phyloP scores from a whole-genome alignment of 1,284 basidiomycete genomes.

The Tilletia setariae region DNA sequence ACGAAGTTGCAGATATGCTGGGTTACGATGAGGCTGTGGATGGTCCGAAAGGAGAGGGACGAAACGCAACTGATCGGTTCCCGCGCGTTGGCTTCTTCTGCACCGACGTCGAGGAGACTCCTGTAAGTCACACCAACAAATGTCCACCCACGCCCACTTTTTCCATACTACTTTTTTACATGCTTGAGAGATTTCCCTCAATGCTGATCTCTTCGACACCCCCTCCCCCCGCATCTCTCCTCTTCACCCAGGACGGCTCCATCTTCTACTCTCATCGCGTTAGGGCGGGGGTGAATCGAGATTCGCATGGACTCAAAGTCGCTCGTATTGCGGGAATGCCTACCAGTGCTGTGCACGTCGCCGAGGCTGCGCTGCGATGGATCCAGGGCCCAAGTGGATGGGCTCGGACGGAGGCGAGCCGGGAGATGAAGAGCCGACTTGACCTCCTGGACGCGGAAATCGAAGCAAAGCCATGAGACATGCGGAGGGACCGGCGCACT shows the following conservation, averaged over 20 bases:
- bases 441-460: not conserved
- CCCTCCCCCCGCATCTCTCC: too few species aligned
- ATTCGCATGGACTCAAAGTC: conserved; percentile 89
- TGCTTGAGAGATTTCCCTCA: too few species aligned
- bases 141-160: too few species aligned
- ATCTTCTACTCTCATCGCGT: conserved; percentile 82
- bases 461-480: not conserved
- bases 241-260: conserved; percentile 8
- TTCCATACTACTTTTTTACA: too few species aligned
- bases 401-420: not conserved
- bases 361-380: conserved; percentile 53
- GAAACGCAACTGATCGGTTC: conserved; percentile 26
- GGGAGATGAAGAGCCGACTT: not conserved
- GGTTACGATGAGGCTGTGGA: conserved; percentile 22
- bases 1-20: conserved; percentile 79
- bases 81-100: conserved; percentile 72
- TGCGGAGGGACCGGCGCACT: too few species aligned
- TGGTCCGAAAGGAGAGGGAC: not conserved
- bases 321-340: conserved; percentile 86
- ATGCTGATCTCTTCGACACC: too few species aligned
- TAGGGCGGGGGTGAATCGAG: conserved; percentile 76
- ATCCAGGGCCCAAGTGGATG: conserved; percentile 28
- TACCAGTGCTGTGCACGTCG: conserved; percentile 63
- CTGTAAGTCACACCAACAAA: conserved; percentile 58
- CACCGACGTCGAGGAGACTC: conserved; percentile 74